Evolutionary conservation across 1,139 yeast genomes (phyloP).

Genomic region (Yamadazyma blattariae): DNA sequence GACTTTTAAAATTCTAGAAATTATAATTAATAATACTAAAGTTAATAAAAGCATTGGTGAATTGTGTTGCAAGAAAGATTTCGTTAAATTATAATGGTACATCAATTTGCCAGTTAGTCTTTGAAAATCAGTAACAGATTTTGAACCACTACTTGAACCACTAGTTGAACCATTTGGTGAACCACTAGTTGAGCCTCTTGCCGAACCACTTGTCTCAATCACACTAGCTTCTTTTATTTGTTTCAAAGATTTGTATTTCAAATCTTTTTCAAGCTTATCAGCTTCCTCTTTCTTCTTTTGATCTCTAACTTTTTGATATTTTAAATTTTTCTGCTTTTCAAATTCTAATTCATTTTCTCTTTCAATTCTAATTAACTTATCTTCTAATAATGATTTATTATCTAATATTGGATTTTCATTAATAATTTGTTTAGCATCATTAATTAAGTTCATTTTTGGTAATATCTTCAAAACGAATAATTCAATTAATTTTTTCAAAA

Average conservation of each 20-base stretch:
- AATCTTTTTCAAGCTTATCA: constrained; percentile 23
- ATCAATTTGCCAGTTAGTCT: constrained; percentile 10
- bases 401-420: constrained; percentile 18
- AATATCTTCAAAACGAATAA: constrained; percentile 36
- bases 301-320: constrained; percentile 21
- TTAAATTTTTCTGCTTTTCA: constrained; percentile 18
- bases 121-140: constrained; percentile 7
- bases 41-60: constrained; percentile 26
- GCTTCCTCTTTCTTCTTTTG: constrained; percentile 22
- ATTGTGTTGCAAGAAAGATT: constrained; percentile 26
- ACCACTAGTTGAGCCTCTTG: too few species aligned
- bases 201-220: too few species aligned
- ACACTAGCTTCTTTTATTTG: constrained; percentile 26
- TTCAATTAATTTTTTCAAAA: constrained; percentile 25
- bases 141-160: too few species aligned
- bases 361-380: constrained; percentile 18
- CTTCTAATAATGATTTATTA: constrained; percentile 12
- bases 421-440: constrained; percentile 27
- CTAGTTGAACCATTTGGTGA: too few species aligned
- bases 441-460: constrained; percentile 26
- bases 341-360: constrained; percentile 15
- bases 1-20: constrained; percentile 21
- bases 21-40: constrained; percentile 20
- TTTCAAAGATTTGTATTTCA: constrained; percentile 34
- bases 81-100: constrained; percentile 11